Evolutionary conservation across 2,329 filamentous ascomycete genomes (phyloP), one percentile per base, ranked within the genome.

Genomic region (Didymella keratinophila): DNA sequence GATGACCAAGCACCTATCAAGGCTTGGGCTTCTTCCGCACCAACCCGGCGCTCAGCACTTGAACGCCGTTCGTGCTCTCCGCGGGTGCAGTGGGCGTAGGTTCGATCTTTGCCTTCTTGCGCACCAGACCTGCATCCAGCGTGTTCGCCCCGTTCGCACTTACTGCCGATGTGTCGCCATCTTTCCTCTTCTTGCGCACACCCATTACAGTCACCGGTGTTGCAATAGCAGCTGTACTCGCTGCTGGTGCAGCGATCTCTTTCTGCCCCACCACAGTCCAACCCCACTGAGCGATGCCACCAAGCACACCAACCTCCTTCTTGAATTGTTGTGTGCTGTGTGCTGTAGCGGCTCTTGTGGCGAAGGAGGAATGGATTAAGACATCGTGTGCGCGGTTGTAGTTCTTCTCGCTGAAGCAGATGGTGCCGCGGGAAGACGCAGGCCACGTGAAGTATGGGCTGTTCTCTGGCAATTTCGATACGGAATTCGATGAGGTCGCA

Each of bases 301-400:
- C 75, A 1, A 79, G 61, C 6, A 78, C 71, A 16, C 83, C 84
- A 1, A 89, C 86, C 69, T 94, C 90, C 14, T 82, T 82, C 42
- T 87, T 81, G 90, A 91, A 95, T 52, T 89, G 85, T 50, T 76
- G 79, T 2, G 90, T 91, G 68, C 89, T 92, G 30, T 81, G 80
- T 1, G 78, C 79, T 0, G 89, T 87, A 46, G 89, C 84, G 11
- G 85, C 84, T 3, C 87, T 75, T 9, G 84, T 89, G 1, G 86
- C 82, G 74, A 95, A 95, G 73, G 93, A 90, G 0, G 93, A 84
- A 57, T 89, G 86, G 5, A 93, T 82, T 0, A 95, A 80, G 10
- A 92, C 78, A 65, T 92, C 90, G 20, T 86, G 82, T 9, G 87
- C 85, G 11, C 89, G 85, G 62, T 87, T 87, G 76, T 92, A 93